Base-by-base conservation (phyloP, 2,329 filamentous ascomycete genomes). In the Apiospora aurea region DNA sequence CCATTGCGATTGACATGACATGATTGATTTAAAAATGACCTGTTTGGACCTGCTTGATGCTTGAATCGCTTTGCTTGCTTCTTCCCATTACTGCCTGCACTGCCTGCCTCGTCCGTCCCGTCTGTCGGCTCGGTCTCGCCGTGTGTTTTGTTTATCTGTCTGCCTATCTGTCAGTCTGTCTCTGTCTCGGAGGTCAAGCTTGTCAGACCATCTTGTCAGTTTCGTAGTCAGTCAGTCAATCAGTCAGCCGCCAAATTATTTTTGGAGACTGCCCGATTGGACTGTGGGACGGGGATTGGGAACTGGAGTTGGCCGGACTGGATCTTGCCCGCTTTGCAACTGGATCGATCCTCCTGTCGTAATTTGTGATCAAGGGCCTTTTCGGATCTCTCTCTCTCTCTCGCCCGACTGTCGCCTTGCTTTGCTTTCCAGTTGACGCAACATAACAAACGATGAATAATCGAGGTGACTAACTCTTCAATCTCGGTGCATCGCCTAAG, bases 241-340 rank as follows among this genome's bases (percentile, higher is more conserved):
- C 34, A 34, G 34, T 57, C 26, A 29, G 51, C 51, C 26, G 51
- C 51, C 26, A 34, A 64, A 41, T 38, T 41, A n/a, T 41, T 64
- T 64, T 14, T 38, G 57, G 53, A 41, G 53, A 61, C 53, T 57
- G 24, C n/a, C 7, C 8, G 24, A 53, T 6, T 53, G 24, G 24
- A 46, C 6, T 46, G 14, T 46, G 14, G 44, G 14, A 46, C 44
- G 18, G 18, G 18, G 44, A 46, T 14, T 46, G 14, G 14, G 44
- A 18, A 18, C 41, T 43, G 41, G 41, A 49, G 46, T 7, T 38
- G 34, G 34, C 5, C 34, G 46, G 8, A 61, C 29, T 61, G 53
- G 53, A 38, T 61, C 53, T 61, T 38, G 53, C 29, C 53, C 53
- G 38, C 34, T 38, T 61, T 61, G 53, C 53, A 38, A 38, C 53